Percentiles rank a stretch among this genome's conserved stretches.
Evolutionary conservation across 495 filamentous ascomycete species (phyloP).

Genomic region (Emericellopsis terricola): DNA sequence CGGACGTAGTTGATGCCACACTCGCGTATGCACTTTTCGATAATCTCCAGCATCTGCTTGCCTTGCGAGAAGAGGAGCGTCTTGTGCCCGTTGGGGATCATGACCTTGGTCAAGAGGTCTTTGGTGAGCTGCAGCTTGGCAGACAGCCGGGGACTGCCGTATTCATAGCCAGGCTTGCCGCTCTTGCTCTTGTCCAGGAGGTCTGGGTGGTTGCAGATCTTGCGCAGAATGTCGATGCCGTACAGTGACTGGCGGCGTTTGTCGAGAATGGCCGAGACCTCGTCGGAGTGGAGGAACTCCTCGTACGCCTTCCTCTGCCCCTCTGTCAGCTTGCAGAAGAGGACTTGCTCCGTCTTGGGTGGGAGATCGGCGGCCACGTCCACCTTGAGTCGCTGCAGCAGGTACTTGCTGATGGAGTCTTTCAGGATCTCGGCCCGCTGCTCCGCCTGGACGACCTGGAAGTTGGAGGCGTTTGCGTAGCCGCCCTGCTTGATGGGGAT

Average conservation of each 20-base stretch:
- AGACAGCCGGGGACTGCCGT: conserved; percentile 56
- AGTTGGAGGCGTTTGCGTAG: conserved; percentile 81
- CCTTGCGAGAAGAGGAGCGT: conserved; percentile 82
- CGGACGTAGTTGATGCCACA: conserved; percentile 59
- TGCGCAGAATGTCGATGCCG: conserved; percentile 80
- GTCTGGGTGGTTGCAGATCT: conserved; percentile 96
- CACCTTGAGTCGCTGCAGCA: conserved; percentile 83
- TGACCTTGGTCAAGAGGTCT: conserved; percentile 63
- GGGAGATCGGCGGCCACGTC: conserved; percentile 89
- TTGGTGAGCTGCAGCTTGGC: conserved; percentile 85
- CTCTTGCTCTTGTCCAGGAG: conserved; percentile 46
- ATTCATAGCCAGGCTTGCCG: conserved; percentile 42
- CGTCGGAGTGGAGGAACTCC: conserved; percentile 60
- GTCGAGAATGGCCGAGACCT: conserved; percentile 59
- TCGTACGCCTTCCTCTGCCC: conserved; percentile 61
- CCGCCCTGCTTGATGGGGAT: conserved; percentile 81
- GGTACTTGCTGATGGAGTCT: conserved; percentile 76
- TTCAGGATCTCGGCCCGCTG: conserved; percentile 83
- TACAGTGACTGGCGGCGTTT: conserved; percentile 63
- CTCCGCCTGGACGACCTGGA: conserved; percentile 80
- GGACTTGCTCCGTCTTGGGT: conserved; percentile 83
- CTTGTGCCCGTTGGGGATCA: conserved; percentile 79
- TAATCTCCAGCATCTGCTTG: conserved; percentile 80
- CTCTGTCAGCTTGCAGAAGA: conserved; percentile 82
- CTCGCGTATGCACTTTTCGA: conserved; percentile 56